phyloP scores from a whole-genome alignment of 2,329 filamentous ascomycete species.

The Metarhizium robertsii region DNA sequence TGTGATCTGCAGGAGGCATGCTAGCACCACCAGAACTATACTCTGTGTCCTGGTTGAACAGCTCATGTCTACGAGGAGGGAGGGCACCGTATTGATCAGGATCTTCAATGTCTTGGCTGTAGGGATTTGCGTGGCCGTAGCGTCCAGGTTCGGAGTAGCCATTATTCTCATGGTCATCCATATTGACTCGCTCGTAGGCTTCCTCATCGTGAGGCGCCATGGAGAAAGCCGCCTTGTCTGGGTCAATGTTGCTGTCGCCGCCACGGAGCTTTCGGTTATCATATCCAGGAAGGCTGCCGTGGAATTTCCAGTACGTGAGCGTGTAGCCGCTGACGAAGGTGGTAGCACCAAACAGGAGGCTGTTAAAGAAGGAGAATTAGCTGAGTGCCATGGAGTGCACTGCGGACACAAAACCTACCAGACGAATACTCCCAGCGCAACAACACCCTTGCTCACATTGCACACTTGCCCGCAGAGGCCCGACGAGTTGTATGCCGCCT shows the following conservation, averaged over 20 bases:
- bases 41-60: constrained; percentile 42
- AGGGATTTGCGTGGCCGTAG: constrained; percentile 28
- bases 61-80: constrained; percentile 27
- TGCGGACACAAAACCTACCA: constrained; percentile 35
- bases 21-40: constrained; percentile 28
- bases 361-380: constrained; percentile 17
- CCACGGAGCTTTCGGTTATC: constrained; percentile 36
- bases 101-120: constrained; percentile 29
- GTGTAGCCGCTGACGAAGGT: constrained; percentile 51
- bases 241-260: constrained; percentile 47
- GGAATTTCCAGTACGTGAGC: constrained; percentile 51
- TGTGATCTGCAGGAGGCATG: constrained; percentile 14
- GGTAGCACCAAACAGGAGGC: constrained; percentile 45
- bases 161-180: constrained; percentile 41
- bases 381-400: neutral
- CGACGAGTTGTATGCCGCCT: constrained; percentile 53
- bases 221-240: constrained; percentile 60
- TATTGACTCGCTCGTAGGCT: constrained; percentile 52
- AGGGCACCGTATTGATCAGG: constrained; percentile 29
- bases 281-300: constrained; percentile 54
- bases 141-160: constrained; percentile 20
- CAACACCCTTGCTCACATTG: constrained; percentile 51
- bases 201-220: constrained; percentile 59
- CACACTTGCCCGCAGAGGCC: constrained; percentile 47
- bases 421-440: constrained; percentile 53